phyloP scores from a whole-genome alignment of 1,284 basidiomycete genomes.

The Irpex lacteus region DNA sequence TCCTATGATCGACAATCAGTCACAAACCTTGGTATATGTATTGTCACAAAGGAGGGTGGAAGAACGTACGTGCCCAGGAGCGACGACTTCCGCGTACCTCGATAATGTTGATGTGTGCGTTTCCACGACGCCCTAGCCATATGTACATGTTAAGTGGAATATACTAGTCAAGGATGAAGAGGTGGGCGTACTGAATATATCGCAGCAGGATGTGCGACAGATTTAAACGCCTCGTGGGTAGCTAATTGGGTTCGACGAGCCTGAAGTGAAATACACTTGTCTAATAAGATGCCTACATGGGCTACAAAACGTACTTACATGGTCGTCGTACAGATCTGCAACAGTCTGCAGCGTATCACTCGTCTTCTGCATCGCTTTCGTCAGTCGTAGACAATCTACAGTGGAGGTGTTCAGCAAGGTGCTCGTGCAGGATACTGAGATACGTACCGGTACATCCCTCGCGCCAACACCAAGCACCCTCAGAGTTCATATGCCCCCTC shows the following conservation, averaged over 20 bases:
- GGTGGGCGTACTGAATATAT: slow-evolving; percentile 56
- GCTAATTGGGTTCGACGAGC: slow-evolving; percentile 67
- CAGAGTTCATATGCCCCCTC: slow-evolving; percentile 62
- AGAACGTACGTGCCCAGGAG: slow-evolving; percentile 36
- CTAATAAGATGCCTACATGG: too few species aligned
- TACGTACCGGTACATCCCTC: slow-evolving; percentile 64
- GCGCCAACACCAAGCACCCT: slow-evolving; percentile 86
- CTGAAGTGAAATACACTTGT: slow-evolving; percentile 32
- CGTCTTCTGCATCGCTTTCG: slow-evolving; percentile 77
- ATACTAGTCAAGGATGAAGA: neutral
- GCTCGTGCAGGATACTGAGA: neutral
- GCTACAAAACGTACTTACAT: slow-evolving; percentile 42
- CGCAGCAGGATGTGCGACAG: slow-evolving; percentile 67
- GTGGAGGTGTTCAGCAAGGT: too few species aligned
- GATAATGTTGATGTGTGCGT: slow-evolving; percentile 67
- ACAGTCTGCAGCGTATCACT: slow-evolving; percentile 72
- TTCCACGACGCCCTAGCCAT: slow-evolving; percentile 58
- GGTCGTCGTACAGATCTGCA: slow-evolving; percentile 76
- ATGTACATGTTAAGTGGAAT: neutral
- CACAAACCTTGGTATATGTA: slow-evolving; percentile 8
- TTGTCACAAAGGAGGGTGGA: neutral
- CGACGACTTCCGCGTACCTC: slow-evolving; percentile 55
- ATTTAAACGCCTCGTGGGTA: slow-evolving; percentile 75
- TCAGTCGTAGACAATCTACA: slow-evolving; percentile 69
- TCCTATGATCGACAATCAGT: slow-evolving; percentile 33